Base-by-base conservation (phyloP, 768 basidiomycete genomes). In the Mycena galericulata region DNA sequence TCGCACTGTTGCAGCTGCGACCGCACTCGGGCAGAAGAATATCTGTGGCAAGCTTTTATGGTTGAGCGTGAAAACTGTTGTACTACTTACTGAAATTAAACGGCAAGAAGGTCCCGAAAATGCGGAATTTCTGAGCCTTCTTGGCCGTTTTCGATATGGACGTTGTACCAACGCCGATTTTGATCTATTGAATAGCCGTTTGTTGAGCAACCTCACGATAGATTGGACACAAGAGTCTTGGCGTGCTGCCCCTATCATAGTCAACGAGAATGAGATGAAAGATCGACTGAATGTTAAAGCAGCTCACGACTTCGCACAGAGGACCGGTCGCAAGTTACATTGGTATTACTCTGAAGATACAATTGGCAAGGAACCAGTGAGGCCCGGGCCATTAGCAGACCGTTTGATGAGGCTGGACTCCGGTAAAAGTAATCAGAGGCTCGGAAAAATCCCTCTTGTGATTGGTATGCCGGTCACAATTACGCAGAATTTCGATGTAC, bases 381-480 rank as follows among this genome's bases (percentile, higher is more conserved):
- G 59, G 20, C 0, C 50, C 3, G 29, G 18, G 4, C 3, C 24
- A 17, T 22, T 73, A 3, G 5, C 29, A 3, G 29, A 72, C 0
- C 46, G 27, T 40, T 43, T 50, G 11, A n/a, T n/a, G 46, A 34
- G 45, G 10, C 15, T 76, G 8, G 29, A 54, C 18, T 51, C 43
- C 18, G 27, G 73, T 14, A 47, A 73, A 56, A 76, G 74, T 0
- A 72, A 72, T 20, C 69, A 70, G 11, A 46, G 73, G 0, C 59
- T 76, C 2, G 73, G 74, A 0, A 61, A 65, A 15, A 24, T 80
- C 1, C 79, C 75, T 1, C 56, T 81, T 0, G 79, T 75, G 1
- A 67, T 75, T 20, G 80, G 79, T 0, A 80, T 80, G 77, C 77
- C 76, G 6, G 76, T 81, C 0, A 72, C 76, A 24, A 40, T 81